Conservation (phyloP, 1,284 basidiomycete genomes). For the Rhizoctonia solani region DNA sequence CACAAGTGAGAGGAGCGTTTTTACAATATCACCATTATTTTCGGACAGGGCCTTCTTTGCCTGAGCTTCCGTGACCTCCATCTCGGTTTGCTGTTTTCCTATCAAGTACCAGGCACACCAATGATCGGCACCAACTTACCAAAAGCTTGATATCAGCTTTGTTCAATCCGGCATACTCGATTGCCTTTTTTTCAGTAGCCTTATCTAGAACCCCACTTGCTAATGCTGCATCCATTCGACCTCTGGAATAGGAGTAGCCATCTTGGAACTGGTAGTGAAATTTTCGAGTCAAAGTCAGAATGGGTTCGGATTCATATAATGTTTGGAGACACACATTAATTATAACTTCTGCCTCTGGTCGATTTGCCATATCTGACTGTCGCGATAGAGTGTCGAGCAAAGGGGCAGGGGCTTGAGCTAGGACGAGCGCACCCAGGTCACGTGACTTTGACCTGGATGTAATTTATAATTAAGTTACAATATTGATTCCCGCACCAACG, state of each 20-base stretch:
- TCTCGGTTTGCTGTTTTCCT: conserved; percentile 28
- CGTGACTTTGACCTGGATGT: too few species aligned
- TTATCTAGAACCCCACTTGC: conserved; percentile 32
- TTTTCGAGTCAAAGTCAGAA: not conserved
- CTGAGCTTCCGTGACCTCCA: conserved; percentile 31
- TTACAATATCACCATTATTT: conserved; percentile 33
- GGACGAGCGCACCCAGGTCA: too few species aligned
- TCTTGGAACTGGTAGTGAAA: conserved; percentile 33
- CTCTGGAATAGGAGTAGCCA: conserved; percentile 35
- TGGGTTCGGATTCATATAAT: not conserved
- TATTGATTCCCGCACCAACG: too few species aligned
- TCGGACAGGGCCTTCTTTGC: conserved; percentile 34
- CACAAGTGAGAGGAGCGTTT: conserved; percentile 22
- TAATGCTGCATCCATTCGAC: conserved; percentile 36
- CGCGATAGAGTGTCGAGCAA: not conserved
- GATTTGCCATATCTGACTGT: conserved; percentile 15
- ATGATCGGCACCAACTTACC: conserved; percentile 25
- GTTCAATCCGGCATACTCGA: conserved; percentile 26
- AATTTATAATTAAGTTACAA: too few species aligned
- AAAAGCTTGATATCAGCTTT: conserved; percentile 35
- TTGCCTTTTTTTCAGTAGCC: conserved; percentile 9
- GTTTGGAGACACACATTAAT: conserved; percentile 6
- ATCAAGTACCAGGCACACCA: not conserved
- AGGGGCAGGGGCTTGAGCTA: too few species aligned
- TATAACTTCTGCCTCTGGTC: conserved; percentile 31